These are phyloP conservation scores for Monosporascus sp. DNA, from an alignment of 2,329 filamentous ascomycete species.

Conservation along the genomic window DNA sequence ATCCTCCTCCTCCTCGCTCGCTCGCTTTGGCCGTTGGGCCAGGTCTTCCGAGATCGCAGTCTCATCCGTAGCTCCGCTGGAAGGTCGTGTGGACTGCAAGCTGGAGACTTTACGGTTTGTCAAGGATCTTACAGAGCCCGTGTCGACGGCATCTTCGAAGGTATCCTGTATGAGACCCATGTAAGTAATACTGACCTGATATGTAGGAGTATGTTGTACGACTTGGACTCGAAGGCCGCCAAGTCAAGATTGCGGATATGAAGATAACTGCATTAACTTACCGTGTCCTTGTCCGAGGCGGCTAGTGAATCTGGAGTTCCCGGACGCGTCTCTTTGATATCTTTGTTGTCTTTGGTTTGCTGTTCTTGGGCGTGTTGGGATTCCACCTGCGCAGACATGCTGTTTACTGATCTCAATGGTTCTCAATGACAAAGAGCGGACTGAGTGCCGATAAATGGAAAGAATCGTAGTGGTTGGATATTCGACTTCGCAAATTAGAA, in stretches of 20 bases:
- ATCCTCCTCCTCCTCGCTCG: conserved; percentile 17
- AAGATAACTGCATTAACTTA: conserved; percentile 20
- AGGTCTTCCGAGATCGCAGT: conserved; percentile 6
- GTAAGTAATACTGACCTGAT: background rate
- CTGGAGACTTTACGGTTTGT: conserved; percentile 42
- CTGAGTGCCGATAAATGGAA: too few relatives aligned
- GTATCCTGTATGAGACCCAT: conserved; percentile 50
- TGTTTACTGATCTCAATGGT: conserved; percentile 6
- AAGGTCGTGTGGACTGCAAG: conserved; percentile 25
- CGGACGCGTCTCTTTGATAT: background rate
- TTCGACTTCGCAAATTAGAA: background rate
- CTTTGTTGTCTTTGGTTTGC: conserved; percentile 15
- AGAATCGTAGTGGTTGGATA: too few relatives aligned
- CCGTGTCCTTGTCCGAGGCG: conserved; percentile 34
- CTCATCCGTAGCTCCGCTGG: conserved; percentile 20
- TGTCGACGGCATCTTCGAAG: conserved; percentile 79
- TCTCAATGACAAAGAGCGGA: background rate
- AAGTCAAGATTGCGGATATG: conserved; percentile 3
- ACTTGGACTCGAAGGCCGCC: background rate
- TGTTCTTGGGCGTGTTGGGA: conserved; percentile 1
- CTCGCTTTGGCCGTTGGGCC: conserved; percentile 1
- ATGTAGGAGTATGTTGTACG: conserved; percentile 7
- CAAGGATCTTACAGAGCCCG: conserved; percentile 58
- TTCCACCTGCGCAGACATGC: conserved; percentile 27
- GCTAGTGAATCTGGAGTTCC: conserved; percentile 22